These are phyloP conservation scores for Vanrija humicola DNA, from an alignment of 1,284 basidiomycete genomes.

Conservation along the genomic window DNA sequence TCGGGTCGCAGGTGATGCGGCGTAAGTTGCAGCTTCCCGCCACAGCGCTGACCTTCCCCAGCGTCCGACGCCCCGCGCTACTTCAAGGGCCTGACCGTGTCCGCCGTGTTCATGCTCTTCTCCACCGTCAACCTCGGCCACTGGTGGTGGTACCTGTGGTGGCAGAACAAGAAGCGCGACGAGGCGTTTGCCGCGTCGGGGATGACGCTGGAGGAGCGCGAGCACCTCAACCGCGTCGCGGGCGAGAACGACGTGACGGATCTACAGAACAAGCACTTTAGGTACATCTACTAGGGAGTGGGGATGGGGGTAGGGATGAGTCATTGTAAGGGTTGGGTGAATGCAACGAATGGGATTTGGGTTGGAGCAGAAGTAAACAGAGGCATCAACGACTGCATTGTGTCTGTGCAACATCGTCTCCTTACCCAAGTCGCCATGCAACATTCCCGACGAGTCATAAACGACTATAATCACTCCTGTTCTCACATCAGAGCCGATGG, in stretches of 20 bases:
- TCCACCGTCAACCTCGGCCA: conserved; percentile 10
- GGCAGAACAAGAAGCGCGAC: conserved; percentile 23
- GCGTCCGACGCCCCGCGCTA: conserved; percentile 23
- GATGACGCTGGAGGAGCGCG: conserved; percentile 23
- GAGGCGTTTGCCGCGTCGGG: conserved; percentile 19
- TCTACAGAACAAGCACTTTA: not conserved
- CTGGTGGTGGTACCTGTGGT: conserved; percentile 26
- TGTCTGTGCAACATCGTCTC: no score
- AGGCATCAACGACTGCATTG: no score
- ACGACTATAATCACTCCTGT: no score
- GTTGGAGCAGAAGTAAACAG: no score
- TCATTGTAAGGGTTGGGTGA: no score
- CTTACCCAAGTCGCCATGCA: no score
- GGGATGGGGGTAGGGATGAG: no score
- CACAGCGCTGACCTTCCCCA: not conserved
- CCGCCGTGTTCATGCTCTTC: conserved; percentile 13
- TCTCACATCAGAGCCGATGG: no score
- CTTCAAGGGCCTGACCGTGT: conserved; percentile 16
- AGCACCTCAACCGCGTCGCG: conserved; percentile 21
- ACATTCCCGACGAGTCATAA: no score
- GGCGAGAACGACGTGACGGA: conserved; percentile 35
- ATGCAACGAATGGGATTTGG: no score
- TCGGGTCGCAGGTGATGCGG: conserved; percentile 26
- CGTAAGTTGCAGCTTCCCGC: no score
- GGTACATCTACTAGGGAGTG: no score